phyloP scores from a whole-genome alignment of 192 early-diverging fungal species.

The Coemansia sp. region DNA sequence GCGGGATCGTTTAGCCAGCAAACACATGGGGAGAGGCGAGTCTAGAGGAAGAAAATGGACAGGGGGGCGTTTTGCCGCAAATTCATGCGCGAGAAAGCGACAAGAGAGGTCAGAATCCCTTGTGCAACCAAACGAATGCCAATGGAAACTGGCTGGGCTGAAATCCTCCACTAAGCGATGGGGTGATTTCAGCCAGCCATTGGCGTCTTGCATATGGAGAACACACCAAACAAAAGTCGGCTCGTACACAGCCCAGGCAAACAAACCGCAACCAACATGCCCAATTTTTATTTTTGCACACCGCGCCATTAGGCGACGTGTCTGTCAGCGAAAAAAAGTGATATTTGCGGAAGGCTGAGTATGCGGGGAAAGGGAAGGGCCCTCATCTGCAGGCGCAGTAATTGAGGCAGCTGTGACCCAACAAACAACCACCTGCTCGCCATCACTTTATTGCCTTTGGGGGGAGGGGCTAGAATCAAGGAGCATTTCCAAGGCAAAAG shows the following conservation, averaged over 20 bases:
- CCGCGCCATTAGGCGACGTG: neutral
- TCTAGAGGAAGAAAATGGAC: neutral
- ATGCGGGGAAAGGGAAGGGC: neutral
- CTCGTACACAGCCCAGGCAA: neutral
- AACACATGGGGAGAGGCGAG: neutral
- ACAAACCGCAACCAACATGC: neutral
- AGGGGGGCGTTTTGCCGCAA: neutral
- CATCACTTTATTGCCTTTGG: neutral
- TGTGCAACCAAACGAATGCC: slow-evolving; percentile 7
- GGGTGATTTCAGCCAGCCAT: slow-evolving; percentile 3
- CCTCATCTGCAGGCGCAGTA: slow-evolving; percentile 8
- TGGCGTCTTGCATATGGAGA: neutral
- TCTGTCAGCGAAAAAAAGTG: neutral
- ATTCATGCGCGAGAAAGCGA: neutral
- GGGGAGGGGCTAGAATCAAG: neutral
- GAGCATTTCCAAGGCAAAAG: neutral
- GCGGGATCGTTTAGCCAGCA: neutral
- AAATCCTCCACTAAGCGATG: neutral
- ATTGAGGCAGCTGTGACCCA: slow-evolving; percentile 5
- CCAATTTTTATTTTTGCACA: neutral
- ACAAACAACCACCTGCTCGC: slow-evolving; percentile 1
- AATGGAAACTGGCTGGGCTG: neutral
- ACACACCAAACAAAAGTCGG: slow-evolving; percentile 4
- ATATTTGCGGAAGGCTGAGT: neutral
- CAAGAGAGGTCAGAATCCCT: neutral